A percentile compares a stretch with the other conserved stretches of the same genome.
phyloP scores from a whole-genome alignment of 202 grass and related monocot genomes.

The Zizania palustris region DNA sequence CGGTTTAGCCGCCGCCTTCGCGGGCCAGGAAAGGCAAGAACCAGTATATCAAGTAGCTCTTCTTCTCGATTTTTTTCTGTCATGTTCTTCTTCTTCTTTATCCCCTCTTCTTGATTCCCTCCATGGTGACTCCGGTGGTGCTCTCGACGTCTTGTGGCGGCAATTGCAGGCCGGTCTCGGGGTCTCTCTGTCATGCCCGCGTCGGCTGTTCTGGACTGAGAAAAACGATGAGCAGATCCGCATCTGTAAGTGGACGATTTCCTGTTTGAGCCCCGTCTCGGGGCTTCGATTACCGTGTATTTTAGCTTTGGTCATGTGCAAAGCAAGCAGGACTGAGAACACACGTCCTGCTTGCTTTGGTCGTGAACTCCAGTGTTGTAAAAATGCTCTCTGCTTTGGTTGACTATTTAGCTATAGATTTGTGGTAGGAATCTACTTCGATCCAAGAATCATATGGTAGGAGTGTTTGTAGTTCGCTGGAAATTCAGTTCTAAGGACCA shows the following conservation, averaged over 20 bases:
- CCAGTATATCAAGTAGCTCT: too few relatives aligned
- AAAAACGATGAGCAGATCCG: slow-evolving; percentile 57
- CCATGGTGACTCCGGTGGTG: neutral
- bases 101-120: slow-evolving; percentile 15
- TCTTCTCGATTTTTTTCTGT: neutral
- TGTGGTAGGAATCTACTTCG: neutral
- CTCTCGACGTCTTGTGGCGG: neutral
- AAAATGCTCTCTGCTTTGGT: neutral
- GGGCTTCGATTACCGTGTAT: neutral
- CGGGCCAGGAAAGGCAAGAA: too few relatives aligned
- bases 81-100: neutral
- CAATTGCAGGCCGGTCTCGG: slow-evolving; percentile 29
- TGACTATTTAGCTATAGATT: neutral
- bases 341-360: neutral
- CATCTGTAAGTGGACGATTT: slow-evolving; percentile 45
- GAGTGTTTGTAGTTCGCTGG: neutral
- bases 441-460: neutral
- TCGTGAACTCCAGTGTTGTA: neutral
- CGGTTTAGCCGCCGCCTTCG: too few relatives aligned
- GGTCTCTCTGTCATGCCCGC: neutral
- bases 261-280: neutral
- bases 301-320: neutral
- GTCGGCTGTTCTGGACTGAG: slow-evolving; percentile 6
- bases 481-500: neutral
- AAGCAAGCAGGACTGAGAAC: too few relatives aligned